A percentile compares a stretch with the other conserved stretches of the same genome.
Conservation (phyloP, 768 basidiomycete species). For the Mycena alexandri region DNA sequence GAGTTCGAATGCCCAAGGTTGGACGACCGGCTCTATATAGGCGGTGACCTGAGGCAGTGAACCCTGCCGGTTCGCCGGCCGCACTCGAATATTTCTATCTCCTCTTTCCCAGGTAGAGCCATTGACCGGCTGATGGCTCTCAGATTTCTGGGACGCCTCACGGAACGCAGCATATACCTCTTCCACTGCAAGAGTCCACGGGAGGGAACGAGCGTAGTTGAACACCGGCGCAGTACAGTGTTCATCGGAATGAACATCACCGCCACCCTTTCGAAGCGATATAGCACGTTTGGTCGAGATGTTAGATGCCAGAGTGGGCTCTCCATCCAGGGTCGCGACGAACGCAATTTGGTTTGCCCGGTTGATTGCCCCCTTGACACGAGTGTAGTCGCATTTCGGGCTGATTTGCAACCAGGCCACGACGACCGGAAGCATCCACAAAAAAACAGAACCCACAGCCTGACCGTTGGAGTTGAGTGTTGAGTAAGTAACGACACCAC, state of each 20-base stretch:
- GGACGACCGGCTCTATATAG: constrained; percentile 13
- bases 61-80: constrained; percentile 28
- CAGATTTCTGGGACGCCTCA: constrained; percentile 38
- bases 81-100: constrained; percentile 26
- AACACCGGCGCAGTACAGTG: constrained; percentile 44
- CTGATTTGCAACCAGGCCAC: constrained; percentile 55
- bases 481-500: constrained; percentile 33
- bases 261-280: constrained; percentile 29
- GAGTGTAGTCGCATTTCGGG: constrained; percentile 54
- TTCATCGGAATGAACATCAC: constrained; percentile 40
- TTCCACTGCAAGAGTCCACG: constrained; percentile 47
- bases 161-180: constrained; percentile 40
- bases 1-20: constrained; percentile 9
- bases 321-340: constrained; percentile 39
- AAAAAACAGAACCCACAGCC: constrained; percentile 49
- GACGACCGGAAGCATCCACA: constrained; percentile 29
- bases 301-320: constrained; percentile 20
- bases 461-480: constrained; percentile 52
- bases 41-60: constrained; percentile 26
- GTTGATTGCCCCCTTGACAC: constrained; percentile 45
- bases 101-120: constrained; percentile 32
- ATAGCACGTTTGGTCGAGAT: constrained; percentile 39
- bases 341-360: constrained; percentile 47
- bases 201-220: constrained; percentile 47
- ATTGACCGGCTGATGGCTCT: constrained; percentile 39